Evolutionary conservation across 164 flowering plant species (phyloP).

Genomic region (Saururus chinensis): DNA sequence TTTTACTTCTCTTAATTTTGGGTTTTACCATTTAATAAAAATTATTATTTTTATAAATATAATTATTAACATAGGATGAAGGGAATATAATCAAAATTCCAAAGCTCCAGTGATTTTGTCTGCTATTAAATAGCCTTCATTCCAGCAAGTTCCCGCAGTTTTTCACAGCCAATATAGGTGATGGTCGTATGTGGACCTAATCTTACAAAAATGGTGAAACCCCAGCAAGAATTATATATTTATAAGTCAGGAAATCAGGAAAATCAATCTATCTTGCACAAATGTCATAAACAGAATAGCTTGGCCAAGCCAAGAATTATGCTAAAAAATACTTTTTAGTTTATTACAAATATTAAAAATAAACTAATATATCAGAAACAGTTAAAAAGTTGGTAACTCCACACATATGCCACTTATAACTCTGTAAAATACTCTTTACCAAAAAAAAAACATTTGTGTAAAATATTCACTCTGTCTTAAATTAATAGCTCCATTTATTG

Average conservation of each 20-base stretch:
- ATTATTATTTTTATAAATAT: too few relatives aligned
- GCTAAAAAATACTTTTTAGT: too few relatives aligned
- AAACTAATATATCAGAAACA: conserved; percentile 29
- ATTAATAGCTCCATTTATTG: too few relatives aligned
- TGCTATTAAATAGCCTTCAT: conserved; percentile 47
- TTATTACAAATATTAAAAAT: too few relatives aligned
- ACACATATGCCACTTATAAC: not conserved
- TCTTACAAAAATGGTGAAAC: conserved; percentile 73
- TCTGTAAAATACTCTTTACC: not conserved
- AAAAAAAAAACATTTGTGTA: not conserved
- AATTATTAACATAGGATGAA: too few relatives aligned
- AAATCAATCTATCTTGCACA: conserved; percentile 49
- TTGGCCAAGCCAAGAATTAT: not conserved
- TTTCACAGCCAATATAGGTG: conserved; percentile 74
- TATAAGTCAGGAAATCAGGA: too few relatives aligned
- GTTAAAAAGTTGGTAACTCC: conserved; percentile 63
- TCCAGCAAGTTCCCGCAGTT: conserved; percentile 70
- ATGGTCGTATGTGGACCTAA: conserved; percentile 84
- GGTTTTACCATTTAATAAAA: too few relatives aligned
- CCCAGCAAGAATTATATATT: conserved; percentile 28
- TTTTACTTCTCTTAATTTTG: too few relatives aligned
- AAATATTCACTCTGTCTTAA: conserved; percentile 78
- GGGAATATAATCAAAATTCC: too few relatives aligned
- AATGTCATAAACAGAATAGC: not conserved
- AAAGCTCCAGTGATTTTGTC: too few relatives aligned